These are phyloP conservation scores for Pseudogymnoascus sp. DNA, from an alignment of 2,329 filamentous ascomycete genomes.

Conservation along the genomic window DNA sequence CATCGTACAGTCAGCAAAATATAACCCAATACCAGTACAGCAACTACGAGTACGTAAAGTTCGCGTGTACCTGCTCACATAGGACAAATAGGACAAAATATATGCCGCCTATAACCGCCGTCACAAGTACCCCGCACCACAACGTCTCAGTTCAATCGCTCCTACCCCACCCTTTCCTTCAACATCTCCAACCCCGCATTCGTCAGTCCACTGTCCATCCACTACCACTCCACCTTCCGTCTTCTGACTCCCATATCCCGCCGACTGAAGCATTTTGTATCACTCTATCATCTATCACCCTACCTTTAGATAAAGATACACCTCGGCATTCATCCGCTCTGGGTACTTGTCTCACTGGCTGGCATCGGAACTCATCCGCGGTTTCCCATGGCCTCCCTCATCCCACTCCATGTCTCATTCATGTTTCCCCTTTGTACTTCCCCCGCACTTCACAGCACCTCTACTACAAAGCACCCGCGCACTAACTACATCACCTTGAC, in stretches of 20 bases:
- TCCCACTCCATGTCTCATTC: neutral
- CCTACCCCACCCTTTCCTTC: neutral
- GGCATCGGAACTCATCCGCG: neutral
- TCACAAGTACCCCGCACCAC: neutral
- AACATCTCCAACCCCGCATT: neutral
- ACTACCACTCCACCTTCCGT: neutral
- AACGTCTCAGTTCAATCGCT: neutral
- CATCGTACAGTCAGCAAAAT: neutral
- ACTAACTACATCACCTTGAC: neutral
- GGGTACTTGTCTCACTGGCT: neutral
- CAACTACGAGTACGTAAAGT: neutral
- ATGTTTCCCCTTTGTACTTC: neutral
- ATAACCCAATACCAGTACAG: too few species aligned
- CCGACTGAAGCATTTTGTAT: neutral
- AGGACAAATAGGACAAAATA: neutral
- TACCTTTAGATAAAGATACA: neutral
- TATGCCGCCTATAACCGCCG: constrained; percentile 5
- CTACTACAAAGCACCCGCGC: neutral
- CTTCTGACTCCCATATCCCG: neutral
- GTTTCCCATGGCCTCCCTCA: neutral
- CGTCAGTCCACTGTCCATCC: neutral
- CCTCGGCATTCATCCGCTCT: neutral
- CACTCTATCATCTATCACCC: neutral
- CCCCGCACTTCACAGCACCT: neutral
- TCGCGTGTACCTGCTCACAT: neutral